Evolutionary conservation across 768 basidiomycete genomes (phyloP).

Genomic region (Tylopilus balloui): DNA sequence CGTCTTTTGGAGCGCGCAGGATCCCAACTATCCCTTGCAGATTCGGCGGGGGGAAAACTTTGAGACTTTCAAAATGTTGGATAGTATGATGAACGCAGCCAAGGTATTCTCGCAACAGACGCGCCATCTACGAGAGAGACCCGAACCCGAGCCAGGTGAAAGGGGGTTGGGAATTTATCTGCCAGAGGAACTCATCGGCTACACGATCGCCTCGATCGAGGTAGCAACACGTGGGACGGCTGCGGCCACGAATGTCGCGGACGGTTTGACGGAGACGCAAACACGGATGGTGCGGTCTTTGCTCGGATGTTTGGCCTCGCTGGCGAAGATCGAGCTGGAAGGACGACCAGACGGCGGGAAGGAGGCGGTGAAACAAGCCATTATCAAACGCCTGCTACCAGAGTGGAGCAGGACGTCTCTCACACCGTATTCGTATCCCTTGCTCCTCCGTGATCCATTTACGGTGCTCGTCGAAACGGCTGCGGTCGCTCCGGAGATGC

Average conservation of each 20-base stretch:
- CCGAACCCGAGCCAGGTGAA: constrained; percentile 66
- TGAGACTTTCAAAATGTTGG: constrained; percentile 76
- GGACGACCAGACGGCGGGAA: constrained; percentile 68
- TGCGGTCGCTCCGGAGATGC: constrained; percentile 82
- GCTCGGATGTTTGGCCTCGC: constrained; percentile 60
- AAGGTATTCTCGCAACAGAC: constrained; percentile 83
- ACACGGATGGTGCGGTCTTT: constrained; percentile 74
- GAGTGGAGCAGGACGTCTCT: constrained; percentile 89
- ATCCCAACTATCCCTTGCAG: constrained; percentile 58
- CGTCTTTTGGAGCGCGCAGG: constrained; percentile 84
- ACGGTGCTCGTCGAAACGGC: constrained; percentile 87
- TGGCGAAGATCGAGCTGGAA: constrained; percentile 67
- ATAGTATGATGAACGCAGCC: constrained; percentile 75
- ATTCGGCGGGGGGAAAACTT: constrained; percentile 50
- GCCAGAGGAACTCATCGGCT: constrained; percentile 86
- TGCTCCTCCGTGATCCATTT: constrained; percentile 87
- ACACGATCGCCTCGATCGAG: constrained; percentile 81
- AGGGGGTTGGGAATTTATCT: constrained; percentile 85
- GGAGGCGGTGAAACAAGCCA: constrained; percentile 74
- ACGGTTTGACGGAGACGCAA: constrained; percentile 65
- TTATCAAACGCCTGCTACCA: constrained; percentile 84
- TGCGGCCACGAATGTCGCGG: constrained; percentile 49
- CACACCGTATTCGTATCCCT: constrained; percentile 77
- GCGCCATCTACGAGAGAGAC: constrained; percentile 72
- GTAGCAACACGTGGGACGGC: constrained; percentile 70